Conservation (phyloP, 2,329 filamentous ascomycete genomes). For the Fusarium sp. region DNA sequence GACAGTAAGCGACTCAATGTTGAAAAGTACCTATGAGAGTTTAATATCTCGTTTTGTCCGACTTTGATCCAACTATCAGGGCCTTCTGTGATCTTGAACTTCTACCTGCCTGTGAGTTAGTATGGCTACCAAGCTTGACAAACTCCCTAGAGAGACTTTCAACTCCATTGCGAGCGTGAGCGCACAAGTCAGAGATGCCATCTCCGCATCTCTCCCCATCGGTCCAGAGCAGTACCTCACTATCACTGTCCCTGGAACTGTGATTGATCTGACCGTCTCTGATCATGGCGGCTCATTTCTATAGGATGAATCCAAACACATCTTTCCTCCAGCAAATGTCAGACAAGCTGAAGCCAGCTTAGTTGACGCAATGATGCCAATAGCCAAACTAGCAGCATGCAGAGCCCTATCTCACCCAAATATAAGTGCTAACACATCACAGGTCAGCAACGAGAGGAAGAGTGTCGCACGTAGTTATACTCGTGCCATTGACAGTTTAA, state of each 20-base stretch:
- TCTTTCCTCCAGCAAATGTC: neutral
- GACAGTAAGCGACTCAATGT: too few relatives aligned
- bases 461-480: neutral
- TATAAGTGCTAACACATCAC: rapidly evolving
- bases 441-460: neutral
- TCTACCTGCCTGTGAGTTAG: neutral
- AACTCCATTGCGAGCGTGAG: neutral
- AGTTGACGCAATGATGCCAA: neutral
- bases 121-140: neutral
- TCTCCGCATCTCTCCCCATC: neutral
- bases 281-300: neutral
- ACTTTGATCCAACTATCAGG: neutral
- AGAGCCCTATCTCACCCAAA: rapidly evolving
- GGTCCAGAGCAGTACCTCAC: neutral
- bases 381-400: neutral
- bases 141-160: neutral
- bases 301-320: neutral
- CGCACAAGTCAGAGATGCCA: neutral
- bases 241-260: neutral
- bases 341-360: neutral
- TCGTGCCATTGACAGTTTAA: neutral
- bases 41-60: too few relatives aligned
- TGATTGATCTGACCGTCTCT: neutral
- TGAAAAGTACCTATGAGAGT: too few relatives aligned
- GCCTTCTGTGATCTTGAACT: neutral